Evolutionary conservation across 345 rosid species (phyloP).

Genomic region (Bretschneidera sinensis): DNA sequence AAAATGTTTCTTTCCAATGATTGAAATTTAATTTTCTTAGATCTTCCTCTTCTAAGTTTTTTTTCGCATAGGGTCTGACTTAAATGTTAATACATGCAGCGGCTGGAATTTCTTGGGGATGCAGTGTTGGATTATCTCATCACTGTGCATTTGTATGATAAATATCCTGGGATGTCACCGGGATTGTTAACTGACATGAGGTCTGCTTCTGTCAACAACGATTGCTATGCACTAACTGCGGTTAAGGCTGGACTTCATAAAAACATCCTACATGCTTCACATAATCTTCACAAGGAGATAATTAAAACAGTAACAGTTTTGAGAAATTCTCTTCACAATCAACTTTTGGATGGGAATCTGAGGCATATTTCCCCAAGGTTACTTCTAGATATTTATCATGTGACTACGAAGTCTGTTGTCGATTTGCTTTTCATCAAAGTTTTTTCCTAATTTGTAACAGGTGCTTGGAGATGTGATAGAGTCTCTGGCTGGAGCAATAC

Average conservation of each 20-base stretch:
- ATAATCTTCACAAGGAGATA: constrained; percentile 55
- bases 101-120: constrained; percentile 94
- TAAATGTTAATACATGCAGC: constrained; percentile 38
- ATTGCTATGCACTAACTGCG: constrained; percentile 63
- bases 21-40: not conserved
- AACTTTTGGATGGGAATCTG: constrained; percentile 81
- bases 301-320: constrained; percentile 23
- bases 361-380: constrained; percentile 83
- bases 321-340: constrained; percentile 25
- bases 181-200: constrained; percentile 84
- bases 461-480: constrained; percentile 88
- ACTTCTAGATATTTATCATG: too few species aligned
- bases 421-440: not conserved
- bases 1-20: too few species aligned
- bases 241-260: constrained; percentile 59
- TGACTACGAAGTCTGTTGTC: too few species aligned
- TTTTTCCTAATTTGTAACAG: constrained; percentile 29
- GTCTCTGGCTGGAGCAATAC: constrained; percentile 84
- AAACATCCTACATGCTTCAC: constrained; percentile 68
- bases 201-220: constrained; percentile 93
- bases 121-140: constrained; percentile 75
- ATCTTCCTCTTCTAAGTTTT: too few species aligned
- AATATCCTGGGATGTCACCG: constrained; percentile 67
- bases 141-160: constrained; percentile 47
- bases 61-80: not conserved